Conservation (phyloP, 176 grass and related monocot species). For the Ananas comosus region DNA sequence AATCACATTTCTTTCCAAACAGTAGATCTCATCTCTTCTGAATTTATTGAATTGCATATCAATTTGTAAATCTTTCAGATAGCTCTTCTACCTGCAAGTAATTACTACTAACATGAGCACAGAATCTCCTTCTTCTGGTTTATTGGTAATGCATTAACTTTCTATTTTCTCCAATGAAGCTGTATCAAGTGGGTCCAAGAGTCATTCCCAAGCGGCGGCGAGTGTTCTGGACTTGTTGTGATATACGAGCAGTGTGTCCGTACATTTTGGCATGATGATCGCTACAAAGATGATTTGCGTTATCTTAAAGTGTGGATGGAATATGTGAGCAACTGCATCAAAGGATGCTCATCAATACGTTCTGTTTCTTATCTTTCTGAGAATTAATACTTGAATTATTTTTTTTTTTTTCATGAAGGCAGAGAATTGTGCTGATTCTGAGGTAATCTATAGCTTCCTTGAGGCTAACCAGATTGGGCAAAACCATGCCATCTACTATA, state of each 20-base stretch:
- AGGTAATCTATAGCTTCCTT: slow-evolving; percentile 71
- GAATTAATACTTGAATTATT: background rate
- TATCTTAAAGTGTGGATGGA: slow-evolving; percentile 99
- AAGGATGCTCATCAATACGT: background rate
- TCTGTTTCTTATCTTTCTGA: background rate
- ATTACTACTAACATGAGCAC: no score
- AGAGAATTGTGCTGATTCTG: slow-evolving; percentile 57
- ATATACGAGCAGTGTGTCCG: slow-evolving; percentile 96
- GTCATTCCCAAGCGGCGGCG: slow-evolving; percentile 75
- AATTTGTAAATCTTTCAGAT: background rate
- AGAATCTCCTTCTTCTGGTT: background rate
- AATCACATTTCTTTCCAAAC: background rate
- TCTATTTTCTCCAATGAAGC: slow-evolving; percentile 26
- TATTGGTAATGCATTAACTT: background rate
- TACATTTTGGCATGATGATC: slow-evolving; percentile 67
- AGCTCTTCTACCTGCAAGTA: background rate
- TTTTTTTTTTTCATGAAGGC: slow-evolving; percentile 44
- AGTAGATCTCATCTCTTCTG: background rate
- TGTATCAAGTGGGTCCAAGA: slow-evolving; percentile 99
- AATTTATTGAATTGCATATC: background rate
- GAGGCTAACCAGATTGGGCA: slow-evolving; percentile 81
- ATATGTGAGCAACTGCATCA: slow-evolving; percentile 54
- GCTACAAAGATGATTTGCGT: slow-evolving; percentile 79
- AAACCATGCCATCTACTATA: slow-evolving; percentile 58
- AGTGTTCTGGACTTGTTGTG: slow-evolving; percentile 76